Conservation (phyloP, 768 basidiomycete species). For the Kwoniella dejecticola region DNA sequence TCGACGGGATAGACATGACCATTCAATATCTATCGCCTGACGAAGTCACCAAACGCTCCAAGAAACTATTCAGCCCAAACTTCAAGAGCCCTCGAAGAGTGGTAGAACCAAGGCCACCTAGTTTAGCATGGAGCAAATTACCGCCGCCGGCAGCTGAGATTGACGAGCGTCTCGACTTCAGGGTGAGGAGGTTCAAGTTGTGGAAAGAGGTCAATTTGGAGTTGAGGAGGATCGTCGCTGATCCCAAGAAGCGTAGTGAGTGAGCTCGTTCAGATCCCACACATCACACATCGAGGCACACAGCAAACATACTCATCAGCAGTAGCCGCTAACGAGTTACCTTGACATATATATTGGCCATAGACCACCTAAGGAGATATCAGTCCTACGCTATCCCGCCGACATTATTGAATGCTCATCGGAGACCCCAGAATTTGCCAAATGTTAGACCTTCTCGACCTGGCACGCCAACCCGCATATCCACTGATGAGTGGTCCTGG, state of each 20-base stretch:
- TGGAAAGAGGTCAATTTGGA: conserved; percentile 12
- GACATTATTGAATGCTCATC: no score
- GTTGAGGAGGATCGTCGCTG: conserved; percentile 14
- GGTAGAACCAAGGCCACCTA: conserved; percentile 8
- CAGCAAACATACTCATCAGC: no score
- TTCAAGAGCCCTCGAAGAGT: conserved; percentile 13
- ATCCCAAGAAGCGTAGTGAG: conserved; percentile 23
- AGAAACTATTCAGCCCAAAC: conserved; percentile 12
- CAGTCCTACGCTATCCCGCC: conserved; percentile 18
- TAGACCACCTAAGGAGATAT: conserved; percentile 18
- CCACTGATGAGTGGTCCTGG: not conserved
- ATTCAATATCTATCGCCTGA: no score
- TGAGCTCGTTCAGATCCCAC: not conserved
- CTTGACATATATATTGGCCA: no score
- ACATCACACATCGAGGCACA: no score
- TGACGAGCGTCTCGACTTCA: conserved; percentile 13
- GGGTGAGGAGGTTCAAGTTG: conserved; percentile 13
- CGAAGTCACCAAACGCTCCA: conserved; percentile 8
- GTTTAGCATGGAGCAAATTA: conserved; percentile 5
- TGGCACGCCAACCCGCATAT: no score
- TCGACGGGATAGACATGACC: no score
- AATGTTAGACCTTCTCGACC: no score
- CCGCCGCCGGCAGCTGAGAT: conserved; percentile 23
- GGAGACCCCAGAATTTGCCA: no score
- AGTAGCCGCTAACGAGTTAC: no score